A percentile compares a stretch with the other conserved stretches of the same genome.
Conservation (phyloP, 2,329 filamentous ascomycete species). For the Geoglossum cookeanum region DNA sequence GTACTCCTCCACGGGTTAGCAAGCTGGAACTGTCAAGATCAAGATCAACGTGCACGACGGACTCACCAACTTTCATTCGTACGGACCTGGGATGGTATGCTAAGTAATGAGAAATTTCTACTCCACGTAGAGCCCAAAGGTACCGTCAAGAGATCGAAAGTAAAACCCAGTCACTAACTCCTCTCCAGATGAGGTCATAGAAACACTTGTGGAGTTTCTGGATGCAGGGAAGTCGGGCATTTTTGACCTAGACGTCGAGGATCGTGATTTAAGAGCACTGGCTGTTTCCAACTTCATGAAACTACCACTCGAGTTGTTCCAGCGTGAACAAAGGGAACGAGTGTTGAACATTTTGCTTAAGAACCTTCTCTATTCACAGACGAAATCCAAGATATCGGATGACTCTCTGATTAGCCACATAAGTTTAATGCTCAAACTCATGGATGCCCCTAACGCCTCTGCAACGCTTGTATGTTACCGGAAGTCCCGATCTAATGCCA, state of each 20-base stretch:
- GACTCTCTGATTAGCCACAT: background rate
- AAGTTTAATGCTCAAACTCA: constrained; percentile 3
- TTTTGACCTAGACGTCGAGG: background rate
- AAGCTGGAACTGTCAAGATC: background rate
- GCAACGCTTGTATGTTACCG: background rate
- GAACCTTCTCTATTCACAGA: background rate
- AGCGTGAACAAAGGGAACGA: background rate
- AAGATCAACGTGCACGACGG: too few relatives aligned
- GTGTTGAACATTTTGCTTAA: constrained; percentile 1
- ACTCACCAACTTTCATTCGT: background rate
- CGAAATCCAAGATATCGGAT: background rate
- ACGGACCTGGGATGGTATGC: background rate
- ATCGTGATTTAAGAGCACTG: background rate
- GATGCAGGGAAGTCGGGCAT: background rate
- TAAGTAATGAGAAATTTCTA: background rate
- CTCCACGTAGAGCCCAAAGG: background rate
- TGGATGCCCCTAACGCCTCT: constrained; percentile 3
- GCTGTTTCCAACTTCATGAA: background rate
- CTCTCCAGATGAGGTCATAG: background rate
- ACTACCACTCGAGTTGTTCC: background rate
- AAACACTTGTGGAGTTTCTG: background rate
- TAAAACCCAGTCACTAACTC: background rate
- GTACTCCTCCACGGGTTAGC: background rate
- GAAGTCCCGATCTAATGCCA: background rate
- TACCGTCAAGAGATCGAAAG: background rate